Base-by-base conservation (phyloP, 2,329 filamentous ascomycete species). In the Xylaria digitata region DNA sequence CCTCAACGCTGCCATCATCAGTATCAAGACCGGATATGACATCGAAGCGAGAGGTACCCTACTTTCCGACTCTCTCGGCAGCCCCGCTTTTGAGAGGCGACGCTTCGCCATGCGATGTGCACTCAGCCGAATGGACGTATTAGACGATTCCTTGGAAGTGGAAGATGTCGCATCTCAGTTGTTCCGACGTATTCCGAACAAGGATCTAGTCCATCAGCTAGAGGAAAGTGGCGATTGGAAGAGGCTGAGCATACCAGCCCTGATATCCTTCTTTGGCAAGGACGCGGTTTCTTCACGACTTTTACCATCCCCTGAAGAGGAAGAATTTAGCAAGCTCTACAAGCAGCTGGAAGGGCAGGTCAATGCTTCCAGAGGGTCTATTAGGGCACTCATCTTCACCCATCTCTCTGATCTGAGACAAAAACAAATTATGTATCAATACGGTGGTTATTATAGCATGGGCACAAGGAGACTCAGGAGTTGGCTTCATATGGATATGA, bases 341-440 rank as follows among this genome's bases (percentile, higher is more conserved):
- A 19, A 43, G 17, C 57, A 66, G 32, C 52, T 74, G 9, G 64
- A 70, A 54, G 43, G 49, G 23, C 62, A 66, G 49, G 9, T 71
- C 21, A 19, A 61, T 17, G 66, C 59, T 26, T 60, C 52, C 7
- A 50, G 65, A 48, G 64, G 72, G 19, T 67, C 53, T 15, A 61
- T 65, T 40, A 70, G 67, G 60, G 71, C 73, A 21, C 67, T 72
- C 32, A 58, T 76, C 54, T 77, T 76, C 46, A 67, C 70, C 19
- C 54, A 71, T 32, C 60, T 76, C 23, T 9, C 53, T 1, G 2
- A 30, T 13, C 30, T 63, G 1, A 65, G 17, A 13, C 72, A 75
- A 48, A 65, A 57, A 37, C 56, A 21, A 26, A 53, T 70, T 1
- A 68, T 72, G 58, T 63, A 57, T 23, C 23, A 42, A 34, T 69